Percentiles rank a stretch among this genome's conserved stretches.
These are phyloP conservation scores for Citrus glauca DNA, from an alignment of 345 rosid species.

Conservation along the genomic window DNA sequence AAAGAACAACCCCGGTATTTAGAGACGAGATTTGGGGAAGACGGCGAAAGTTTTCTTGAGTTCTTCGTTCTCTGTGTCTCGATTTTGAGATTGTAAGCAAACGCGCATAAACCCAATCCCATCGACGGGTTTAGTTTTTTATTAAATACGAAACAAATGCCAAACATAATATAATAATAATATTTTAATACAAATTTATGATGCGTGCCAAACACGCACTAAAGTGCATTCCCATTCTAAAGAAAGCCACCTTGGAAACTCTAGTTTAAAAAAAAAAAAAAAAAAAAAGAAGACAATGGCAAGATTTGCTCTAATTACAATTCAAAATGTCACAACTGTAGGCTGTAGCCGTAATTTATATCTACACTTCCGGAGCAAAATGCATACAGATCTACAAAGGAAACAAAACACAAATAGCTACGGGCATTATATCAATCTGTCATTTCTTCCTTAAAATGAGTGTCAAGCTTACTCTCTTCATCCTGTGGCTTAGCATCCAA, in stretches of 20 bases:
- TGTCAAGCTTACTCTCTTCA: neutral
- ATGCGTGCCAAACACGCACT: no score
- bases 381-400: conserved; percentile 7
- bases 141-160: no score
- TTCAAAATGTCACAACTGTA: conserved; percentile 25
- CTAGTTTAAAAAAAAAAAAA: neutral
- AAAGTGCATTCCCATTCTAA: neutral
- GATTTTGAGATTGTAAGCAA: no score
- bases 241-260: neutral
- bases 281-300: neutral
- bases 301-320: conserved; percentile 32
- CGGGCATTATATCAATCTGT: neutral
- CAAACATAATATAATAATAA: no score
- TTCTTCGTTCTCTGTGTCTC: no score
- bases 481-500: conserved; percentile 8
- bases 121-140: no score
- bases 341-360: conserved; percentile 23
- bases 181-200: no score
- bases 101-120: no score
- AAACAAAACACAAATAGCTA: neutral
- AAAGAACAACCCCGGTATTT: no score
- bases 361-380: conserved; percentile 7
- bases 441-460: conserved; percentile 17
- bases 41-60: no score
- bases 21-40: no score